These are phyloP conservation scores for Aurantiochytrium sp. DNA, from an alignment of 108 stramenopile species.

Conservation along the genomic window DNA sequence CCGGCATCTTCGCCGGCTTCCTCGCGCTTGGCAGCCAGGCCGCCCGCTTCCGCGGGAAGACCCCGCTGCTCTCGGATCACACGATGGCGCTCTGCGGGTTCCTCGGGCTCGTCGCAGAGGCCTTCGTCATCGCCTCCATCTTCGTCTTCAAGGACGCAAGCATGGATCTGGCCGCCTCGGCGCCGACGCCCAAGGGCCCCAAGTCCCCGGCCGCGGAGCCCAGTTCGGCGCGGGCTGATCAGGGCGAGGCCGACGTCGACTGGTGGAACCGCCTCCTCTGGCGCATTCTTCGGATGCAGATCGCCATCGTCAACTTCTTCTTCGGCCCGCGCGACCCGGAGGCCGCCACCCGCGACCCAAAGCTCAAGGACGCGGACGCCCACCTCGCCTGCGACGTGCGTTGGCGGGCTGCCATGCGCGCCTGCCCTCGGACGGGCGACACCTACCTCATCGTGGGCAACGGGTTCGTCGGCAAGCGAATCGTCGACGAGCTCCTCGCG, in stretches of 20 bases:
- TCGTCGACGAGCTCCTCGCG: neutral
- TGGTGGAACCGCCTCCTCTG: neutral
- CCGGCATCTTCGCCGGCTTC: neutral
- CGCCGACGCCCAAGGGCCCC: too few relatives aligned
- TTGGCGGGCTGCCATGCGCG: neutral
- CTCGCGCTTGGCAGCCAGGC: neutral
- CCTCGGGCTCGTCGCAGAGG: neutral
- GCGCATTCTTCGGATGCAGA: neutral
- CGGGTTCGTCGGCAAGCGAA: constrained; percentile 25
- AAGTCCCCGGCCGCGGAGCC: too few relatives aligned
- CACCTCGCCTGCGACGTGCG: neutral
- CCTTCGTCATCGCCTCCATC: neutral
- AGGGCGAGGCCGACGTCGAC: too few relatives aligned
- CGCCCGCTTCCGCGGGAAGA: neutral
- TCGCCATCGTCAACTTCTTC: neutral
- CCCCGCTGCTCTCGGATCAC: neutral
- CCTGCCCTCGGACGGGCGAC: neutral
- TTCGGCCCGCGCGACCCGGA: neutral
- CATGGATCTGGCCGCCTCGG: too few relatives aligned
- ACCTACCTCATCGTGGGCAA: constrained; percentile 17
- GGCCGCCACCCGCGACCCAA: neutral
- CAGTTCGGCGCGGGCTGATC: too few relatives aligned
- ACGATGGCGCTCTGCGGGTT: neutral
- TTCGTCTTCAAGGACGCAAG: neutral
- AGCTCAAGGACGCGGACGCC: neutral